Conservation (phyloP, 129 eudicot genomes). For the Escallonia herrerae region DNA sequence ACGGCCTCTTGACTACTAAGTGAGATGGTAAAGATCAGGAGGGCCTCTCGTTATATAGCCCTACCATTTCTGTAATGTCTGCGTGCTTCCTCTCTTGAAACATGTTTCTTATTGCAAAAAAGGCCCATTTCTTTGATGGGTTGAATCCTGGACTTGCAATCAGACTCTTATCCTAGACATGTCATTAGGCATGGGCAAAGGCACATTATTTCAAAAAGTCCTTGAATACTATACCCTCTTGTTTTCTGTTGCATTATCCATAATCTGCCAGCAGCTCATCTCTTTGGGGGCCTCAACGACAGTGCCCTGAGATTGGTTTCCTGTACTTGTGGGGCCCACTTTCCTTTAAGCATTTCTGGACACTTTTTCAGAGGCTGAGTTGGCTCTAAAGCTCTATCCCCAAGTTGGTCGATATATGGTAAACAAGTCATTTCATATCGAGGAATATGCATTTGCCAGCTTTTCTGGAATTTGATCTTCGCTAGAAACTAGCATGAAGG, state of each 20-base stretch:
- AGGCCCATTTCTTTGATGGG: slow-evolving; percentile 18
- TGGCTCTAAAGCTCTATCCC: too few relatives aligned
- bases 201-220: slow-evolving; percentile 7
- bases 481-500: too few relatives aligned
- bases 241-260: slow-evolving; percentile 16
- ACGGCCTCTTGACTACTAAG: too few relatives aligned
- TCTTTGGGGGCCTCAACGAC: too few relatives aligned
- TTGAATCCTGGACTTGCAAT: slow-evolving; percentile 1
- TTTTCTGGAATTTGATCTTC: too few relatives aligned
- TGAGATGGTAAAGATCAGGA: too few relatives aligned
- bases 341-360: too few relatives aligned
- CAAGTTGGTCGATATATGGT: too few relatives aligned
- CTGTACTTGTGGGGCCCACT: slow-evolving; percentile 15
- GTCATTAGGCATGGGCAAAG: slow-evolving; percentile 28
- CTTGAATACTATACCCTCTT: background rate
- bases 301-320: background rate
- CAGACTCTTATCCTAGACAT: slow-evolving; percentile 36
- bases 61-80: background rate
- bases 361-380: too few relatives aligned
- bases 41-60: background rate
- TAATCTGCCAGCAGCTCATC: background rate
- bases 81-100: slow-evolving; percentile 26
- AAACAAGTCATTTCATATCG: too few relatives aligned
- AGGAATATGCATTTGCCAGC: too few relatives aligned
- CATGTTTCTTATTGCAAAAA: slow-evolving; percentile 21